Evolutionary conservation across 2,329 filamentous ascomycete species (phyloP), one percentile per base, ranked within the genome.

Genomic region (Xylariaceae sp.): DNA sequence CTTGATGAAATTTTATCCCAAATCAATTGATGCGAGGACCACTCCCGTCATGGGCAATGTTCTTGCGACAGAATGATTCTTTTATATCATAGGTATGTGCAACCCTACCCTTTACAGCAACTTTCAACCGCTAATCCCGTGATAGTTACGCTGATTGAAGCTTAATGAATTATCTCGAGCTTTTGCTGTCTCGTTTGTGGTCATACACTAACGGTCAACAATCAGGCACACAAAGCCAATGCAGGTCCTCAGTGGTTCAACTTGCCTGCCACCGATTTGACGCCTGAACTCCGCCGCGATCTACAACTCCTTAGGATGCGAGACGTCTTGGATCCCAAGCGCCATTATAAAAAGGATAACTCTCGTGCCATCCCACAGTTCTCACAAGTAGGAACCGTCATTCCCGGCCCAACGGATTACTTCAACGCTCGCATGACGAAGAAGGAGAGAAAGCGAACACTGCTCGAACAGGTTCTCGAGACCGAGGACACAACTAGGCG

Each of bases 361-460:
- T 80, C 83, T 53, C 91, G 87, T 68, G 78, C 81, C 57, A 73
- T 87, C 1, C 94, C 94, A 1, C 84, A 90, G 58, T 97, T 88
- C 68, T 95, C 88, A 26, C 89, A 95, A 65, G 83, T 96, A 31
- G 94, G 92, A 54, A 92, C 89, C 4, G 83, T 99, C 56, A 81
- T 96, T 53, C 87, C 95, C 66, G 91, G 91, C 1, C 86, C 91
- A 1, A 91, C 90, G 1, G 92, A 97, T 67, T 96, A 86, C 73
- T 90, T 86, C 75, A 91, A 81, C 67, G 81, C 84, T 26, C 84
- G 92, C 53, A 78, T 97, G 58, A 84, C 86, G 54, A 92, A 91
- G 71, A 95, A 89, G 73, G 89, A 97, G 64, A 83, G 89, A 62
- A 95, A 95, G 75, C 81, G 81, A 65, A 96, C 88, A 0, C 84